Percentiles rank a stretch among this genome's conserved stretches.
Evolutionary conservation across 257 asterid species (phyloP).

Genomic region (Primulina huaijiensis): DNA sequence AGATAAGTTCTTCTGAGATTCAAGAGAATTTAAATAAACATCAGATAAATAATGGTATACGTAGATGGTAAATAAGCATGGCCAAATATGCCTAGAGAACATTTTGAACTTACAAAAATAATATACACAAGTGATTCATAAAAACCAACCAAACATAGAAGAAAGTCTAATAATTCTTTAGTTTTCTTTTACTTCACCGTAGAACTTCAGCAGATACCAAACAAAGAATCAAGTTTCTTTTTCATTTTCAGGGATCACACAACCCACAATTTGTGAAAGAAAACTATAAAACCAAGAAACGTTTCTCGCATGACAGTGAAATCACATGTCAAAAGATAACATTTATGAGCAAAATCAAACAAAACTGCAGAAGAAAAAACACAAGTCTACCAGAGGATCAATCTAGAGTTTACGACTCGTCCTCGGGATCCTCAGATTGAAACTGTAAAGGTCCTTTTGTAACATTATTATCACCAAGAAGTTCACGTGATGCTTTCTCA

Average conservation of each 20-base stretch:
- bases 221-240: neutral
- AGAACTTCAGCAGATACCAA: neutral
- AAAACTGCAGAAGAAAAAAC: slow-evolving; percentile 21
- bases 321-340: slow-evolving; percentile 8
- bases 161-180: neutral
- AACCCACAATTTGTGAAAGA: neutral
- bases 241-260: neutral
- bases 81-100: neutral
- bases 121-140: too few species aligned
- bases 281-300: slow-evolving; percentile 2
- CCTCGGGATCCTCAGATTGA: slow-evolving; percentile 57
- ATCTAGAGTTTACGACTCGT: slow-evolving; percentile 50
- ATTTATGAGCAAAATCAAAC: slow-evolving; percentile 19
- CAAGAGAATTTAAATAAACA: too few species aligned
- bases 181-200: neutral
- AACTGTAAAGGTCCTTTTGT: slow-evolving; percentile 76
- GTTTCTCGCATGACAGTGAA: neutral
- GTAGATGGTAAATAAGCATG: neutral
- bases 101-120: neutral
- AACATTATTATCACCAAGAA: slow-evolving; percentile 73
- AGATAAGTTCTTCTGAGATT: neutral
- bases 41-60: neutral
- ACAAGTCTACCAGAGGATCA: slow-evolving; percentile 61
- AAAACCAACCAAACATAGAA: neutral
- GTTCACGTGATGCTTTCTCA: slow-evolving; percentile 89